phyloP scores from a whole-genome alignment of 1,284 basidiomycete genomes.

The Quambalaria eucalypti region DNA sequence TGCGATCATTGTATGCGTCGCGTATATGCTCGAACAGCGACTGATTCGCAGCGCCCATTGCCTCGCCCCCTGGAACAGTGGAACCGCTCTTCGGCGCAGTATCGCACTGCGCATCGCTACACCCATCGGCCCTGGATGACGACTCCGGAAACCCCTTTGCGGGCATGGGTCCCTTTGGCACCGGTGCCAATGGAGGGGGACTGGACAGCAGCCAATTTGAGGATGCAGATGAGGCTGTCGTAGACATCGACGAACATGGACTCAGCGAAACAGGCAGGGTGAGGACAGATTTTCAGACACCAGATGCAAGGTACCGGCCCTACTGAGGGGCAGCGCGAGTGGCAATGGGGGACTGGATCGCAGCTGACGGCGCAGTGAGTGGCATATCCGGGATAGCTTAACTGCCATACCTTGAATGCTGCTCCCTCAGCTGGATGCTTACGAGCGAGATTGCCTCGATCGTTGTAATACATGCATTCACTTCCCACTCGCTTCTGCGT shows the following conservation, averaged over 20 bases:
- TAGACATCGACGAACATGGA: conserved; percentile 44
- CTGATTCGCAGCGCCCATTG: conserved; percentile 6
- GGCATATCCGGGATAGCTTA: too few species aligned
- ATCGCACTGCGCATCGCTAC: conserved; percentile 77
- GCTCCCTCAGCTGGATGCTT: too few species aligned
- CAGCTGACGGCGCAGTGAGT: too few species aligned
- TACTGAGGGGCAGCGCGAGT: conserved; percentile 53
- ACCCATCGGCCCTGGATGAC: conserved; percentile 54
- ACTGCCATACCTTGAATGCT: too few species aligned
- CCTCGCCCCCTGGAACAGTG: conserved; percentile 52
- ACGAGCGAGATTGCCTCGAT: too few species aligned
- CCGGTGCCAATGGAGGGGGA: conserved; percentile 49
- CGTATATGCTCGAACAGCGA: neutral
- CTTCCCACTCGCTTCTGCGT: too few species aligned
- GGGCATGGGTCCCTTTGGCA: conserved; percentile 35
- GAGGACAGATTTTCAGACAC: conserved; percentile 75
- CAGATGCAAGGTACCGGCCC: conserved; percentile 66
- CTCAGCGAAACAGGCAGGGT: conserved; percentile 80
- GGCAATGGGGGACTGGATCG: neutral
- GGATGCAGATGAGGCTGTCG: conserved; percentile 48
- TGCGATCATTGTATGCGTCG: neutral
- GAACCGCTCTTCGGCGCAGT: conserved; percentile 78
- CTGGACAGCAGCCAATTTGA: conserved; percentile 56
- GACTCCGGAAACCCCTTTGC: conserved; percentile 32
- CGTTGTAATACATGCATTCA: too few species aligned